phyloP scores from a whole-genome alignment of 768 basidiomycete genomes.

The Exsudoporus frostii region DNA sequence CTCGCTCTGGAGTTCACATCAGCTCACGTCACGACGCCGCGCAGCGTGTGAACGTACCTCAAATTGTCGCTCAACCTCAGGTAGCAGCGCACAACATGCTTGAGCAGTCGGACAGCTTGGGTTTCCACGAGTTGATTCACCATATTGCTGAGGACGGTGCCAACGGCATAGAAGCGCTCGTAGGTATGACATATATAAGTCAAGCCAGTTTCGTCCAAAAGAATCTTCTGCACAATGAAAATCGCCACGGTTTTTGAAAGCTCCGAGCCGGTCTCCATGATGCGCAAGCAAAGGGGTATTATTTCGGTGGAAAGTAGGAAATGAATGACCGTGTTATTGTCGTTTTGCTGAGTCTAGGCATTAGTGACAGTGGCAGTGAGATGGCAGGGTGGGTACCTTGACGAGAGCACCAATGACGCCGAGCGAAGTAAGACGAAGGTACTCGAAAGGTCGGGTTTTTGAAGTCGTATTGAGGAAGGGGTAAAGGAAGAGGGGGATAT shows the following conservation, averaged over 20 bases:
- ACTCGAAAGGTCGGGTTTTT: constrained; percentile 99
- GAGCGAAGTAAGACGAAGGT: constrained; percentile 97
- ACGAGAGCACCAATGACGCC: constrained; percentile 99
- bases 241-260: constrained; percentile 99
- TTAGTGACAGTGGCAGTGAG: constrained; percentile 10
- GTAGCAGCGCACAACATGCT: constrained; percentile 98
- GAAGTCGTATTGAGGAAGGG: constrained; percentile 98
- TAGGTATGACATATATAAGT: constrained; percentile 99
- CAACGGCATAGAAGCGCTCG: constrained; percentile 98
- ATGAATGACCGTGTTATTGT: constrained; percentile 98
- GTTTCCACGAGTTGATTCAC: constrained; percentile 97
- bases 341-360: constrained; percentile 77
- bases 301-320: constrained; percentile 99
- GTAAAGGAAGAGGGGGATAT: constrained; percentile 93
- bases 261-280: constrained; percentile 99
- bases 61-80: constrained; percentile 93
- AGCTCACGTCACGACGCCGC: constrained; percentile 1
- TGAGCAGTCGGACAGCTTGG: constrained; percentile 92
- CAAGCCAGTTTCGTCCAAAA: constrained; percentile 94
- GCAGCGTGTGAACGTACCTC: constrained; percentile 51
- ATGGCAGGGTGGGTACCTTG: constrained; percentile 56
- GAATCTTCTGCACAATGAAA: constrained; percentile 98
- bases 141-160: constrained; percentile 98
- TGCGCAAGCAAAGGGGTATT: constrained; percentile 96
- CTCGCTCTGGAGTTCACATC: constrained; percentile 61